Conservation (phyloP, 768 basidiomycete species). For the Termitomyces heimii region DNA sequence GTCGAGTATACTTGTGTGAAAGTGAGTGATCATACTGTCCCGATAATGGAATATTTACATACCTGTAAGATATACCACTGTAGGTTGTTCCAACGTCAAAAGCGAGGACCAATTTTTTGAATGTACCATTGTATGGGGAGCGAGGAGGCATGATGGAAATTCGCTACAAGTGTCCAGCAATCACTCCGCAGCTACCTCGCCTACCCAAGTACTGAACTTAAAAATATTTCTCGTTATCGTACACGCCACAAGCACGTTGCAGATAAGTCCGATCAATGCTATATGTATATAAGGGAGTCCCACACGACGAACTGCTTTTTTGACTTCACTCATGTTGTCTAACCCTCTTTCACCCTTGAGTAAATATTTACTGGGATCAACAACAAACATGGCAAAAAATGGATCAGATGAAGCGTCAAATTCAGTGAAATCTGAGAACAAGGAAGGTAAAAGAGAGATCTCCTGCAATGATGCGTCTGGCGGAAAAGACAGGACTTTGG, state of each 20-base stretch:
- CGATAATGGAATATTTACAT: neutral
- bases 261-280: slow-evolving; percentile 1
- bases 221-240: neutral
- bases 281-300: neutral
- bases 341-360: too few species aligned
- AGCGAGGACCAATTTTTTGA: slow-evolving; percentile 38
- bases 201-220: neutral
- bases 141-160: slow-evolving; percentile 16
- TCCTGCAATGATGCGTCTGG: neutral
- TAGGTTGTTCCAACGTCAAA: slow-evolving; percentile 50
- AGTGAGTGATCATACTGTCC: neutral
- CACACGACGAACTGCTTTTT: neutral
- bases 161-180: neutral
- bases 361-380: neutral
- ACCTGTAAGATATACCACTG: slow-evolving; percentile 42
- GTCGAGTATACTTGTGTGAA: slow-evolving; percentile 24
- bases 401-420: neutral
- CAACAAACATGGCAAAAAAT: neutral
- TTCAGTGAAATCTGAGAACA: neutral
- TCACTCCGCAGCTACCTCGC: slow-evolving; percentile 33
- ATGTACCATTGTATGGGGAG: slow-evolving; percentile 32
- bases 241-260: slow-evolving; percentile 11
- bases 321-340: neutral
- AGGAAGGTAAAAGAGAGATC: neutral
- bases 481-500: neutral